Evolutionary conservation across 83 land plant species (phyloP).

Genomic region (Picea engelmannii): DNA sequence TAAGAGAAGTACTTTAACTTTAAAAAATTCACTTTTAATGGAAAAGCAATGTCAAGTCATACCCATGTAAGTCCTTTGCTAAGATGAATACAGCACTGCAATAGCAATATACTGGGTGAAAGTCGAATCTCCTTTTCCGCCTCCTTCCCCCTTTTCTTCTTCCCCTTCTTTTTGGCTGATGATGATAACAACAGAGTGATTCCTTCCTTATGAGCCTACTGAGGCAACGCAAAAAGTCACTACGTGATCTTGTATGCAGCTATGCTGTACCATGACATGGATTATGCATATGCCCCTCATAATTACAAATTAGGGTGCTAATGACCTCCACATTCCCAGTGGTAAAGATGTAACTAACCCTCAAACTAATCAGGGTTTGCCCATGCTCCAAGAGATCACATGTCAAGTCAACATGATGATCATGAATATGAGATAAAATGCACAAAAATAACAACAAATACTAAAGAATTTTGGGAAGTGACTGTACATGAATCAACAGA

Average conservation of each 20-base stretch:
- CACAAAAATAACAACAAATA: not conserved
- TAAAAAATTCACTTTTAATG: not conserved
- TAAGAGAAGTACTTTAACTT: too few species aligned
- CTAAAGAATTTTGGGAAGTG: not conserved
- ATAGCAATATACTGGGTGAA: constrained; percentile 51
- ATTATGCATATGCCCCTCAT: constrained; percentile 6
- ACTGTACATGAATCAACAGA: constrained; percentile 40
- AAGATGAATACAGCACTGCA: constrained; percentile 76
- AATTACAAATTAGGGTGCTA: not conserved
- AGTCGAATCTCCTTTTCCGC: constrained; percentile 43
- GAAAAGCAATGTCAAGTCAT: constrained; percentile 6
- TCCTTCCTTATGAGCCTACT: constrained; percentile 65
- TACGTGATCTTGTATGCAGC: constrained; percentile 24
- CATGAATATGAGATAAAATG: too few species aligned
- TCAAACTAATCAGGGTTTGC: not conserved
- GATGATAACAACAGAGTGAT: constrained; percentile 67
- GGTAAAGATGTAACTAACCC: not conserved
- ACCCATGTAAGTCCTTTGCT: constrained; percentile 92
- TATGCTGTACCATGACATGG: constrained; percentile 14
- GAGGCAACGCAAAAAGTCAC: constrained; percentile 44
- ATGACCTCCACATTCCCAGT: not conserved
- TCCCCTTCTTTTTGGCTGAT: constrained; percentile 84
- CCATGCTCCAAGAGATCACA: not conserved
- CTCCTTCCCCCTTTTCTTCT: constrained; percentile 88
- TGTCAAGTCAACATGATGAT: not conserved